Evolutionary conservation across 176 grass and related monocot genomes (phyloP).

Genomic region (Phoenix roebelenii): DNA sequence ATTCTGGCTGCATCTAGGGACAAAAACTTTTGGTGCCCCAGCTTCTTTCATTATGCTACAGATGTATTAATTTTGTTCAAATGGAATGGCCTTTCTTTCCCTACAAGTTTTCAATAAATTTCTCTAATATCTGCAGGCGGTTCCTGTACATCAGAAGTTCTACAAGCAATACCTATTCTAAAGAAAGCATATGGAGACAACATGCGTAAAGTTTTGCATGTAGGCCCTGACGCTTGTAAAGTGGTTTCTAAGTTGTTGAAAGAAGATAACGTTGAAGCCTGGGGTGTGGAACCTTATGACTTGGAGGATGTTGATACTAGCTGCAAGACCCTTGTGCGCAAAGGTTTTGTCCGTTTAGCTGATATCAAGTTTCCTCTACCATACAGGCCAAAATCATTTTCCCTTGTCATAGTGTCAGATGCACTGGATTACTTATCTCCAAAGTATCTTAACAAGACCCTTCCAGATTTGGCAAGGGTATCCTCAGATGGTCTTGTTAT

Average conservation of each 20-base stretch:
- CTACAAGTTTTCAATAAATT: too few relatives aligned
- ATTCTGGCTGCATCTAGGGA: too few relatives aligned
- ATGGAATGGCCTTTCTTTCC: too few relatives aligned
- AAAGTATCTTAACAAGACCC: slow-evolving; percentile 94
- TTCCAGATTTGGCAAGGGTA: slow-evolving; percentile 87
- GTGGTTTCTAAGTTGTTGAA: slow-evolving; percentile 79
- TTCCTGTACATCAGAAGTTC: slow-evolving; percentile 85
- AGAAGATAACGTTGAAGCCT: slow-evolving; percentile 60
- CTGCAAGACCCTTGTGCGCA: slow-evolving; percentile 96
- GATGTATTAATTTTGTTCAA: too few relatives aligned
- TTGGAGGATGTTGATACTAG: slow-evolving; percentile 80
- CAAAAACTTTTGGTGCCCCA: too few relatives aligned
- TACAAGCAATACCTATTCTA: slow-evolving; percentile 66
- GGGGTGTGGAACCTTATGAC: slow-evolving; percentile 96
- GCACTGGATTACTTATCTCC: slow-evolving; percentile 87
- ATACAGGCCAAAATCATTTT: slow-evolving; percentile 90
- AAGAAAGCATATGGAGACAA: slow-evolving; percentile 65
- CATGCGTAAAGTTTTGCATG: slow-evolving; percentile 69
- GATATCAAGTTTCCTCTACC: slow-evolving; percentile 95
- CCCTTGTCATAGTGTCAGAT: slow-evolving; percentile 90
- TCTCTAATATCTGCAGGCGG: slow-evolving; percentile 25
- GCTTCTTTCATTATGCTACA: too few relatives aligned
- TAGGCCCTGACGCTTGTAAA: slow-evolving; percentile 78
- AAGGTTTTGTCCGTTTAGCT: slow-evolving; percentile 73
- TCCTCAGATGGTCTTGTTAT: slow-evolving; percentile 83